A percentile compares a stretch with the other conserved stretches of the same genome.
Conservation (phyloP, 2,329 filamentous ascomycete genomes). For the Onygenales sp. region DNA sequence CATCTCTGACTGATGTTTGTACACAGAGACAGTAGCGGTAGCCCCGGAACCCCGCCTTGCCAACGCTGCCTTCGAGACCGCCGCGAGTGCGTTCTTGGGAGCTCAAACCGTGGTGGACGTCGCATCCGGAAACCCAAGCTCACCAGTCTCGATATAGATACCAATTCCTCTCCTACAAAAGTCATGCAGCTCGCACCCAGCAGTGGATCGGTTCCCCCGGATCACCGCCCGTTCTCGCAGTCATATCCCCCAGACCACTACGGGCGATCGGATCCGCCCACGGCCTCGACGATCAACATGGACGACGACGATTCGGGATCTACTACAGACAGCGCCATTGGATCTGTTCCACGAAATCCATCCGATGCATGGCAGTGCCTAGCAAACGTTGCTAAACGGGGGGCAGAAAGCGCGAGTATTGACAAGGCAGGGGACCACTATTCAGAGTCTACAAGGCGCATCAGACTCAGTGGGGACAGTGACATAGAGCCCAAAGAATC, state of each 20-base stretch:
- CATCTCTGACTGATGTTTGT: constrained; percentile 5
- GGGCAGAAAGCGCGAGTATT: constrained; percentile 16
- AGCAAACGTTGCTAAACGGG: constrained; percentile 35
- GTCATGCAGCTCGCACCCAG: constrained; percentile 17
- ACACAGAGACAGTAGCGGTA: constrained; percentile 35
- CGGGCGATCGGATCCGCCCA: constrained; percentile 22
- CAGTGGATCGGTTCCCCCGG: constrained; percentile 19
- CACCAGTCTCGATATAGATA: constrained; percentile 23
- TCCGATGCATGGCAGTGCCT: constrained; percentile 42
- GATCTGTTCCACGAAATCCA: constrained; percentile 35
- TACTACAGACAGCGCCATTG: constrained; percentile 27
- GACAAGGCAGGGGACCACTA: constrained; percentile 16
- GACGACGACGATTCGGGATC: constrained; percentile 32
- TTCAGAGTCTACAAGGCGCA: constrained; percentile 16
- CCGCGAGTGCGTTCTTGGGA: constrained; percentile 50
- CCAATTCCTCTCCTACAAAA: constrained; percentile 16
- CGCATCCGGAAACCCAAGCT: constrained; percentile 46
- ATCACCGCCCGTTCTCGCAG: constrained; percentile 17
- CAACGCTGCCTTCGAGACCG: constrained; percentile 48
- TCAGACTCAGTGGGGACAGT: constrained; percentile 17
- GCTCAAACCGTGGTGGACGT: constrained; percentile 50
- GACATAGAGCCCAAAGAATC: constrained; percentile 19
- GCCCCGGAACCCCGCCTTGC: constrained; percentile 45
- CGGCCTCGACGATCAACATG: constrained; percentile 17
- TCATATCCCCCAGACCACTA: constrained; percentile 28